These are phyloP conservation scores for Austroboletus novae-zelandiae DNA, from an alignment of 1,284 basidiomycete species.

Conservation along the genomic window DNA sequence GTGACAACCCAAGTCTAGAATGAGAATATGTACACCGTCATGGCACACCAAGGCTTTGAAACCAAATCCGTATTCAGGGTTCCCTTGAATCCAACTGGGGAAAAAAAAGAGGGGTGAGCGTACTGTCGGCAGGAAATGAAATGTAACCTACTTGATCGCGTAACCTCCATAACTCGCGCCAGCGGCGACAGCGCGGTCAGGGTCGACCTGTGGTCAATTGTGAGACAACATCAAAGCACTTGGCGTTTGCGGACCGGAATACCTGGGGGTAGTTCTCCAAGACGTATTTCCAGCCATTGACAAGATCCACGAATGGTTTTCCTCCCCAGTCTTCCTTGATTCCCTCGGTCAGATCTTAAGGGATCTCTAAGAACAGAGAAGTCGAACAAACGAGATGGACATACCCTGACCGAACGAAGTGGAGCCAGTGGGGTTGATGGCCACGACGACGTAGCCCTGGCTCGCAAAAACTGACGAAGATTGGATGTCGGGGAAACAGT, in stretches of 20 bases:
- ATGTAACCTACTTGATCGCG: slow-evolving; percentile 66
- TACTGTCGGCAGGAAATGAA: neutral
- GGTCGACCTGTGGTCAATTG: slow-evolving; percentile 59
- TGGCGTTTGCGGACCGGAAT: neutral
- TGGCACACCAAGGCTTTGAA: slow-evolving; percentile 91
- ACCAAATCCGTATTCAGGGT: slow-evolving; percentile 78
- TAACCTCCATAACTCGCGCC: slow-evolving; percentile 83
- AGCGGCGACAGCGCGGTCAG: slow-evolving; percentile 76
- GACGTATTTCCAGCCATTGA: slow-evolving; percentile 72
- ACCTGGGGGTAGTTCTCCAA: slow-evolving; percentile 74
- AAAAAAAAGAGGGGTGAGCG: slow-evolving; percentile 7
- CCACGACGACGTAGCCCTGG: slow-evolving; percentile 82
- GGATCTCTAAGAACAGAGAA: neutral
- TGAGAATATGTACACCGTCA: slow-evolving; percentile 62
- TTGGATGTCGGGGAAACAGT: neutral
- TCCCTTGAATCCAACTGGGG: slow-evolving; percentile 88
- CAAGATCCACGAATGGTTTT: slow-evolving; percentile 80
- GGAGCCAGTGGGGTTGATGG: slow-evolving; percentile 87
- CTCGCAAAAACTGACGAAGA: slow-evolving; percentile 60
- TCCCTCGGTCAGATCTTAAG: slow-evolving; percentile 74
- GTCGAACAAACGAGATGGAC: slow-evolving; percentile 3
- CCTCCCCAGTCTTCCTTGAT: slow-evolving; percentile 83
- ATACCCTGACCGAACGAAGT: slow-evolving; percentile 84
- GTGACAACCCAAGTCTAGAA: neutral
- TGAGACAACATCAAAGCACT: neutral